Base-by-base conservation (phyloP, 148 eudicot genomes). In the Simmondsia chinensis region DNA sequence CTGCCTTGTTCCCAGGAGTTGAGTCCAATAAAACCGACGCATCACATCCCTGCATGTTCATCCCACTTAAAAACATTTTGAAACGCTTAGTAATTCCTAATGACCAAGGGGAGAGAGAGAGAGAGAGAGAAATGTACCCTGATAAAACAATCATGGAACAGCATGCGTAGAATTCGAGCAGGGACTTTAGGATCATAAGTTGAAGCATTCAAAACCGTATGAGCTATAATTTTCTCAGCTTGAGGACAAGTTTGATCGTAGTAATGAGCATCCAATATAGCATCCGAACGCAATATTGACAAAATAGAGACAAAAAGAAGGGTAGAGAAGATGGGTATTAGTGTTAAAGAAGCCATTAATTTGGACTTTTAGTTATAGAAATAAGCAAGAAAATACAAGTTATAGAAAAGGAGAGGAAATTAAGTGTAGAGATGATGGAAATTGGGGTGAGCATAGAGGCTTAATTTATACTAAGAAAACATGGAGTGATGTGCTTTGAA, bases 1-100 rank as follows among this genome's bases (percentile, higher is more conserved):
- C 86, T 1, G 93, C 82, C 55, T 63, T 63, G 79, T 78, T 82
- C 20, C n/a, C 51, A 5, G 68, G 61, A 27, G 77, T 64, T 6
- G 86, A 78, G 48, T 82, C 82, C 22, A 82, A 55, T 43, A 82
- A 40, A 34, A 82, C 59, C 1, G 85, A 74, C 4, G 82, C 93
- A 58, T 82, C 93, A 51, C 93, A 82, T 34, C 85, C 93, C 93
- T 82, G 20, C n/a, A n/a, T n/a, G n/a, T n/a, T n/a, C n/a, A n/a
- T n/a, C n/a, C n/a, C n/a, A n/a, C n/a, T n/a, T n/a, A n/a, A n/a
- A n/a, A n/a, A n/a, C n/a, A n/a, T n/a, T n/a, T n/a, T n/a, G n/a
- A n/a, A n/a, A n/a, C n/a, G n/a, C n/a, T n/a, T n/a, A n/a, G n/a
- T n/a, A n/a, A n/a, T n/a, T n/a, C n/a, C n/a, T n/a, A n/a, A n/a